A percentile compares a stretch with the other conserved stretches of the same genome.
phyloP scores from a whole-genome alignment of 192 early-diverging fungal genomes.

The Umbelopsis sp. region DNA sequence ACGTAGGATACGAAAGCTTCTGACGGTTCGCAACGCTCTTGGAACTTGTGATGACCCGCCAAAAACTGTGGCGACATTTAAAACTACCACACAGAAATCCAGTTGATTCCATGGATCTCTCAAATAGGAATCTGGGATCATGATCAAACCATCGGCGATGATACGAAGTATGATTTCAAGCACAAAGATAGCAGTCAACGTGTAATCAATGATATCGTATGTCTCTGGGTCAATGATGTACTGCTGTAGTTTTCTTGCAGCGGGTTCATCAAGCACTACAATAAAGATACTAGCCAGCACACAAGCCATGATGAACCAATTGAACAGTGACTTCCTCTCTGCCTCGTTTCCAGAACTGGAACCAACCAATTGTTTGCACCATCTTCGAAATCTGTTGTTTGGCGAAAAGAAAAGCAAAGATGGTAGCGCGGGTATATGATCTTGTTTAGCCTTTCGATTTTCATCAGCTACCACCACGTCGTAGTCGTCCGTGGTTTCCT shows the following conservation, averaged over 20 bases:
- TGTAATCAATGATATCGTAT: conserved; percentile 40
- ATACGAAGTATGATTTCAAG: conserved; percentile 55
- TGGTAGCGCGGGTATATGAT: conserved; percentile 5
- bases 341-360: conserved; percentile 39
- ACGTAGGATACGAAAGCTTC: conserved; percentile 46
- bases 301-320: conserved; percentile 50
- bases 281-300: conserved; percentile 44
- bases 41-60: conserved; percentile 35
- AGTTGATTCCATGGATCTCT: conserved; percentile 55
- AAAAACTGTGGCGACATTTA: conserved; percentile 45
- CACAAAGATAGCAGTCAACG: conserved; percentile 49
- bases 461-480: conserved; percentile 37
- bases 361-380: conserved; percentile 46
- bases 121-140: conserved; percentile 55
- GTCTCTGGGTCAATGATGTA: conserved; percentile 19
- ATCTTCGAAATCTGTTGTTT: conserved; percentile 44
- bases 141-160: conserved; percentile 57
- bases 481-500: conserved; percentile 34
- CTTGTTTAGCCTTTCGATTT: conserved; percentile 25
- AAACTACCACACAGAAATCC: conserved; percentile 53
- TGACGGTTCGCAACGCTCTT: conserved; percentile 48
- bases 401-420: conserved; percentile 55
- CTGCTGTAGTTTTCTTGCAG: conserved; percentile 25
- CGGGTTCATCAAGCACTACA: conserved; percentile 40
- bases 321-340: conserved; percentile 45